Percentiles rank a stretch among this genome's conserved stretches.
These are phyloP conservation scores for Fusarium pseudoanthophilum DNA, from an alignment of 2,329 filamentous ascomycete species.

Conservation along the genomic window DNA sequence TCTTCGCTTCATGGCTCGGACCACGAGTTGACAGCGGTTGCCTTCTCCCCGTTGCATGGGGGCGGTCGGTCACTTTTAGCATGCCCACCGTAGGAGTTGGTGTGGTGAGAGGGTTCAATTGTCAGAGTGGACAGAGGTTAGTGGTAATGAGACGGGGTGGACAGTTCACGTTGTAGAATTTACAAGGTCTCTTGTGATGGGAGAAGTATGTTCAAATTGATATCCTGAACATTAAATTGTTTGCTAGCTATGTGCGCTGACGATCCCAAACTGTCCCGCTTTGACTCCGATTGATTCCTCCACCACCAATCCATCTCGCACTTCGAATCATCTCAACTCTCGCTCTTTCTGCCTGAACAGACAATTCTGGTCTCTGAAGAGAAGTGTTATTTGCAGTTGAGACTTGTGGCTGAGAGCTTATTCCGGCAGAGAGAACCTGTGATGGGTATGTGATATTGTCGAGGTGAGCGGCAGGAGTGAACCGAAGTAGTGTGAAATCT, in stretches of 20 bases:
- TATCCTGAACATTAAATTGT: neutral
- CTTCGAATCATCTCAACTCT: too few species aligned
- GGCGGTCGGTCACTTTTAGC: too few species aligned
- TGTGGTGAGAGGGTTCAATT: neutral
- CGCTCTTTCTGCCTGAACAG: too few species aligned
- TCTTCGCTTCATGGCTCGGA: neutral
- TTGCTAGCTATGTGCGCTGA: neutral
- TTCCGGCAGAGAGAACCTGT: too few species aligned
- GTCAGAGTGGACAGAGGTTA: accelerated
- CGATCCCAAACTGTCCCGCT: too few species aligned
- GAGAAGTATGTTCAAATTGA: neutral
- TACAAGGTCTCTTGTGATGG: neutral
- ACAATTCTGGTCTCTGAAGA: too few species aligned
- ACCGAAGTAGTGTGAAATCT: neutral
- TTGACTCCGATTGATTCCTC: too few species aligned
- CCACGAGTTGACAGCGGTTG: neutral
- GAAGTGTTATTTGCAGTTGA: too few species aligned
- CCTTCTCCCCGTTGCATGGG: too few species aligned
- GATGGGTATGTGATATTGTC: neutral
- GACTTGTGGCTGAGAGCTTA: too few species aligned
- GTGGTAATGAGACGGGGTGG: accelerated
- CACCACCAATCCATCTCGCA: too few species aligned
- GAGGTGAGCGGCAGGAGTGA: neutral
- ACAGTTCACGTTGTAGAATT: neutral
- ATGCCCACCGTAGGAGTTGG: accelerated